Conservation (phyloP, 2,329 filamentous ascomycete genomes). For the Cadophora sp. region DNA sequence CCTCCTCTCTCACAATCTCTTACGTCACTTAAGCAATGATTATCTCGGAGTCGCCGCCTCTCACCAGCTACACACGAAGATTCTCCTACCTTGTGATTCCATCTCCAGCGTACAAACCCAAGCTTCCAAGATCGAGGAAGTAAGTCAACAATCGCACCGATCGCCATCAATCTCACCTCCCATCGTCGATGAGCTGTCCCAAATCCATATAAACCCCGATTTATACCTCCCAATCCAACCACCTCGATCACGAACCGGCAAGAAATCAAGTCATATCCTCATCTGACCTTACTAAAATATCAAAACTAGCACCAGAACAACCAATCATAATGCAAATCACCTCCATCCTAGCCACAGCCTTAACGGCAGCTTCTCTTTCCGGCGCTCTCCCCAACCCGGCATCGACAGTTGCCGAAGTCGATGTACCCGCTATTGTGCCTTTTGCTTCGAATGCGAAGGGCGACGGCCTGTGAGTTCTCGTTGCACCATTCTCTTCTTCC, state of each 20-base stretch:
- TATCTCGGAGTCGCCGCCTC: neutral
- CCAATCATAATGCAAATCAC: neutral
- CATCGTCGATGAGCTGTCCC: neutral
- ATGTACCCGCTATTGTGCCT: neutral
- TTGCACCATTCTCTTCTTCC: neutral
- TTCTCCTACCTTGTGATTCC: neutral
- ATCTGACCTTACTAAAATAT: too few relatives aligned
- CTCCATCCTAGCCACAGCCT: neutral
- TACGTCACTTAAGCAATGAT: neutral
- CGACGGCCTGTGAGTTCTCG: neutral
- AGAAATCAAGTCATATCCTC: neutral
- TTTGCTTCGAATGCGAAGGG: neutral
- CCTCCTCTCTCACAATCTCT: neutral
- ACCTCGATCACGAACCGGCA: neutral
- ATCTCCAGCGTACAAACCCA: neutral
- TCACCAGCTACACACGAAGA: neutral
- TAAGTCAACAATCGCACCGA: neutral
- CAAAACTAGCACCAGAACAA: neutral
- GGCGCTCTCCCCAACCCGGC: constrained; percentile 2
- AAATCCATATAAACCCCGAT: constrained; percentile 14
- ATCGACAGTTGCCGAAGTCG: neutral
- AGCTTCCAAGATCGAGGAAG: neutral
- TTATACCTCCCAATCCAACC: neutral
- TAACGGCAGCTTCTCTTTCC: neutral
- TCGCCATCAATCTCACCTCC: neutral